Conservation (phyloP, 208 protist genomes). For the Trypanosoma boissoni region DNA sequence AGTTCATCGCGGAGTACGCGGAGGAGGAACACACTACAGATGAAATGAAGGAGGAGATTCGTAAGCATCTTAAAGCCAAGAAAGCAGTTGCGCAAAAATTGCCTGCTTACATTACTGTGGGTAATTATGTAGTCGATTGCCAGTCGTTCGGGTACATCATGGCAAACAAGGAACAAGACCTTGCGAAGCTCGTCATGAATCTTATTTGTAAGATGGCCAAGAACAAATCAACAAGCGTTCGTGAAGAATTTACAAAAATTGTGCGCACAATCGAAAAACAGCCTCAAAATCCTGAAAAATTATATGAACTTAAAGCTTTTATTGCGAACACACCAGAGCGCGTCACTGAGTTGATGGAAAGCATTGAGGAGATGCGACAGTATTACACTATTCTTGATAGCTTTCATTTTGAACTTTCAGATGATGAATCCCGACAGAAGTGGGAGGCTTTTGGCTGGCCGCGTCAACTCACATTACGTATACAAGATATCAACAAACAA, state of each 20-base stretch:
- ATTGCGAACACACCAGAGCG: slow-evolving; percentile 80
- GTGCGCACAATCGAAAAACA: slow-evolving; percentile 73
- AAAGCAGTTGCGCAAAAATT: slow-evolving; percentile 87
- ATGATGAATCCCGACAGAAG: slow-evolving; percentile 92
- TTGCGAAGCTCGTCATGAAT: slow-evolving; percentile 91
- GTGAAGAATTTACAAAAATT: slow-evolving; percentile 87
- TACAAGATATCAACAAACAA: slow-evolving; percentile 70
- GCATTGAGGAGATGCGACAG: slow-evolving; percentile 89
- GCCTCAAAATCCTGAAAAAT: slow-evolving; percentile 86
- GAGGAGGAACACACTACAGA: slow-evolving; percentile 83
- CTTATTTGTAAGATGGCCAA: slow-evolving; percentile 88
- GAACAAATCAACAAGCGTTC: slow-evolving; percentile 60
- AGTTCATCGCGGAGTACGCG: slow-evolving; percentile 86
- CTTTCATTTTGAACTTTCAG: slow-evolving; percentile 91
- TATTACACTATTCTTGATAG: slow-evolving; percentile 93
- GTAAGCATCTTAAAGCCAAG: slow-evolving; percentile 87
- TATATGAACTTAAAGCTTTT: slow-evolving; percentile 90
- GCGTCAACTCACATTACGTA: slow-evolving; percentile 79
- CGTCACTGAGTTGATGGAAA: slow-evolving; percentile 61
- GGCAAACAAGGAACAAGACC: slow-evolving; percentile 91
- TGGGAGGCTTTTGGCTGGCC: slow-evolving; percentile 95
- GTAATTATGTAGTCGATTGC: slow-evolving; percentile 94
- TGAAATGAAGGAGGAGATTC: slow-evolving; percentile 91
- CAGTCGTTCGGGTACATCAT: slow-evolving; percentile 92
- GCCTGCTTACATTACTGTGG: slow-evolving; percentile 89